phyloP scores from a whole-genome alignment of 176 grass and related monocot species.

The Musa acuminata region DNA sequence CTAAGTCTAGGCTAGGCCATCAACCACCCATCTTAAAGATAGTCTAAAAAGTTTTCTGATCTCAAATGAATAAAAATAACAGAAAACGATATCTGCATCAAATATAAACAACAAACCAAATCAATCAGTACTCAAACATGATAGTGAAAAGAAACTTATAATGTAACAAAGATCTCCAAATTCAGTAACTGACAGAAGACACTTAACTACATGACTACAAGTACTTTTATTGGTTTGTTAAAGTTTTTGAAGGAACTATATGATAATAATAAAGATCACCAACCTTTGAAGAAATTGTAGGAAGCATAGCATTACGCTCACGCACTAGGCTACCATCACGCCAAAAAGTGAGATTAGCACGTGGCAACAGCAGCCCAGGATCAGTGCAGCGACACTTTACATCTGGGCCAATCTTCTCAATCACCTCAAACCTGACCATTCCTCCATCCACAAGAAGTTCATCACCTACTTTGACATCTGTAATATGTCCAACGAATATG shows the following conservation, averaged over 20 bases:
- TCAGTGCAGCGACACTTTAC: slow-evolving; percentile 91
- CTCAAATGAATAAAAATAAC: no score
- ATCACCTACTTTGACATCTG: slow-evolving; percentile 91
- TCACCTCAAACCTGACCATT: slow-evolving; percentile 93
- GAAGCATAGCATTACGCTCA: slow-evolving; percentile 94
- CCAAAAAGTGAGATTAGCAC: slow-evolving; percentile 96
- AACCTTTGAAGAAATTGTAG: slow-evolving; percentile 98
- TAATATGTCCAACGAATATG: slow-evolving; percentile 3
- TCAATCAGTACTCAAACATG: no score
- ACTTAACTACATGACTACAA: no score
- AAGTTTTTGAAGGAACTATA: not conserved
- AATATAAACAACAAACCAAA: no score
- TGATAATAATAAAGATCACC: not conserved
- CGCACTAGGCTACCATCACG: slow-evolving; percentile 73
- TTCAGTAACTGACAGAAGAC: no score
- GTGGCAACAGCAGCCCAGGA: slow-evolving; percentile 81
- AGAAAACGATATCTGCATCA: no score
- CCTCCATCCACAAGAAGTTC: slow-evolving; percentile 96
- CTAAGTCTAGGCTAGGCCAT: no score
- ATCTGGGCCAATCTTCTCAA: slow-evolving; percentile 86
- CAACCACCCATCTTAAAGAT: no score
- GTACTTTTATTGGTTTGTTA: no score
- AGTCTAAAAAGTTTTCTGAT: no score
- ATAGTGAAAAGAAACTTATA: no score
- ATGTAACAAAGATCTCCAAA: no score